Evolutionary conservation across 805 yeast species (phyloP).

Genomic region (Zygosaccharomyces rouxii): DNA sequence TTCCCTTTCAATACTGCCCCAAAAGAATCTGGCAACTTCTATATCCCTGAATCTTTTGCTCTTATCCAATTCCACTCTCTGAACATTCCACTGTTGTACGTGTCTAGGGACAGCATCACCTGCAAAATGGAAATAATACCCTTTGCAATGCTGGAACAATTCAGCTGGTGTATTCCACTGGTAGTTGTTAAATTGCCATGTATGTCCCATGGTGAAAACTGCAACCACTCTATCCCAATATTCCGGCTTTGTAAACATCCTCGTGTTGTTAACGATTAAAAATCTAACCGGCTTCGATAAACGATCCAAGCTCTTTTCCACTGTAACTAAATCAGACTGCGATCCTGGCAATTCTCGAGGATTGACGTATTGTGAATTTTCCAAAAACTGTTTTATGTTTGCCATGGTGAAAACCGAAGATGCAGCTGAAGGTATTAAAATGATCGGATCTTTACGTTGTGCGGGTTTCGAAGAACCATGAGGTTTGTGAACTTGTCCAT

Average conservation of each 20-base stretch:
- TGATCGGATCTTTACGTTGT: conserved; percentile 56
- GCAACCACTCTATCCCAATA: conserved; percentile 98
- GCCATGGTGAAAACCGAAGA: conserved; percentile 62
- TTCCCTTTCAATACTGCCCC: conserved; percentile 77
- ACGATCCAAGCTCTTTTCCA: conserved; percentile 33
- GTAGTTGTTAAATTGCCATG: conserved; percentile 92
- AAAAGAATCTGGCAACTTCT: conserved; percentile 76
- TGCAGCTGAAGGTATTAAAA: conserved; percentile 74
- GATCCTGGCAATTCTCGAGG: conserved; percentile 39
- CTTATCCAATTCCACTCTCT: conserved; percentile 71
- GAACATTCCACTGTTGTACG: conserved; percentile 85
- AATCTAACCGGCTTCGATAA: conserved; percentile 32
- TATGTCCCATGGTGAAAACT: conserved; percentile 92
- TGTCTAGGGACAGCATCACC: conserved; percentile 77
- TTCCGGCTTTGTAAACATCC: conserved; percentile 84
- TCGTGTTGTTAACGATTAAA: conserved; percentile 82
- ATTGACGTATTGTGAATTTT: conserved; percentile 62
- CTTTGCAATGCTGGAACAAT: conserved; percentile 78
- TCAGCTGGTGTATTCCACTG: conserved; percentile 75
- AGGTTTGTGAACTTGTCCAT: conserved; percentile 22
- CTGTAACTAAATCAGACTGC: conserved; percentile 29
- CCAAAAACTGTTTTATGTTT: conserved; percentile 65
- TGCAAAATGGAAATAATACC: conserved; percentile 69
- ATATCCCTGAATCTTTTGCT: conserved; percentile 81
- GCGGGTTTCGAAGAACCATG: conserved; percentile 12